Conservation (phyloP, 2,329 filamentous ascomycete species). For the Ophiocordyceps camponoti-floridani region DNA sequence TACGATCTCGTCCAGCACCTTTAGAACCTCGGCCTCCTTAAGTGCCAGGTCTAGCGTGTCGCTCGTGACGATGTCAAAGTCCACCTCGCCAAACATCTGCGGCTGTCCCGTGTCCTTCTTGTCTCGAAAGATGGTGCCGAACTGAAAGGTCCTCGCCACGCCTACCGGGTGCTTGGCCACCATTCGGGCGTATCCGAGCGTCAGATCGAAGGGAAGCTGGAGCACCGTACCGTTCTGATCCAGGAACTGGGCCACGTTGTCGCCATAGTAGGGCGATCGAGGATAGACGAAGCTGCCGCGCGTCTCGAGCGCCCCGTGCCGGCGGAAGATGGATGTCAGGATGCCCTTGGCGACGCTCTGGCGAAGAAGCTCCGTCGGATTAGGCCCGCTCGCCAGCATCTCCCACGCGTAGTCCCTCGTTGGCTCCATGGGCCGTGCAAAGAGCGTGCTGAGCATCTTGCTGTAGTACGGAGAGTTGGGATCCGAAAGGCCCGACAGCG, state of each 20-base stretch:
- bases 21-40: conserved; percentile 86
- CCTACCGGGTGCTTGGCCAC: conserved; percentile 52
- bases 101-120: conserved; percentile 65
- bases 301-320: conserved; percentile 75
- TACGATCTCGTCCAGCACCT: conserved; percentile 84
- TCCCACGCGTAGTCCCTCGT: conserved; percentile 73
- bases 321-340: conserved; percentile 62
- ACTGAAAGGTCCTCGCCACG: conserved; percentile 64
- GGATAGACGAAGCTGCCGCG: conserved; percentile 64
- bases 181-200: conserved; percentile 69
- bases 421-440: conserved; percentile 56
- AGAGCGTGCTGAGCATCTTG: conserved; percentile 75
- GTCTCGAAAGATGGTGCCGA: conserved; percentile 76
- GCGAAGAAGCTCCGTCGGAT: conserved; percentile 45
- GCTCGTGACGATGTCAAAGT: conserved; percentile 87
- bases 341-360: conserved; percentile 58
- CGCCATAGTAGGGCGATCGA: conserved; percentile 56
- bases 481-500: conserved; percentile 65
- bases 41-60: conserved; percentile 67
- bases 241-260: conserved; percentile 61
- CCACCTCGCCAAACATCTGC: conserved; percentile 68
- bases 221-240: conserved; percentile 74
- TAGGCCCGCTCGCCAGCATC: conserved; percentile 38
- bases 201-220: conserved; percentile 88
- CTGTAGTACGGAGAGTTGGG: conserved; percentile 75